Conservation (phyloP, 1,284 basidiomycete genomes). For the Trichosporon sp. region DNA sequence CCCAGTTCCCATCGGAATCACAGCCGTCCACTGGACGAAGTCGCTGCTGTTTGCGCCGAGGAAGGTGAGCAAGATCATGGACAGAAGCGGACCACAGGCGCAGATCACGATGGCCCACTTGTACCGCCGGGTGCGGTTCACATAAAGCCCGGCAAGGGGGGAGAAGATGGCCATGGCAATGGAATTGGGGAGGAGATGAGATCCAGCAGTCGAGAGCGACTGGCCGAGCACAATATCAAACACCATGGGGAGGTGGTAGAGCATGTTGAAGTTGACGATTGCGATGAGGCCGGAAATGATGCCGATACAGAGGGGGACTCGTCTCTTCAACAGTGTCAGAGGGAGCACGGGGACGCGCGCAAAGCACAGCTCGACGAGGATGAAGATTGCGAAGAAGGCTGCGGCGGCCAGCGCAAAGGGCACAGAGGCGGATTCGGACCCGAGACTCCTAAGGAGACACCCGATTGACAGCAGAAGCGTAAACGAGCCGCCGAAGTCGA, state of each 20-base stretch:
- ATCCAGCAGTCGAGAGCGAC: slow-evolving; percentile 31
- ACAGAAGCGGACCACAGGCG: slow-evolving; percentile 36
- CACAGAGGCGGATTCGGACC: background rate
- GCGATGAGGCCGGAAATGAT: slow-evolving; percentile 39
- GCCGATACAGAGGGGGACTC: slow-evolving; percentile 38
- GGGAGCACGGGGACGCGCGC: slow-evolving; percentile 40
- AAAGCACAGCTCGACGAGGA: slow-evolving; percentile 38
- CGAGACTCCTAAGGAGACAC: slow-evolving; percentile 34
- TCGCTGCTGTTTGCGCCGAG: slow-evolving; percentile 26
- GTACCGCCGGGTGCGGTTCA: slow-evolving; percentile 36
- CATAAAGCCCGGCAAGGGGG: slow-evolving; percentile 36
- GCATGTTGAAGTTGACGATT: slow-evolving; percentile 45
- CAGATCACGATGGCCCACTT: slow-evolving; percentile 37
- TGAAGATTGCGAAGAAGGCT: slow-evolving; percentile 34
- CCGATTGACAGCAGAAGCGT: slow-evolving; percentile 39
- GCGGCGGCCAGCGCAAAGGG: slow-evolving; percentile 5
- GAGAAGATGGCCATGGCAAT: slow-evolving; percentile 39
- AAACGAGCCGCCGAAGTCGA: slow-evolving; percentile 39
- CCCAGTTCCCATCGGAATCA: slow-evolving; percentile 41
- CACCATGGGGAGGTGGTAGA: slow-evolving; percentile 43
- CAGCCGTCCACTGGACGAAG: slow-evolving; percentile 37
- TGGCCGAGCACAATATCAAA: slow-evolving; percentile 41
- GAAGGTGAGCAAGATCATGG: slow-evolving; percentile 36
- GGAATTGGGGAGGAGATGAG: slow-evolving; percentile 41
- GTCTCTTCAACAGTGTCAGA: slow-evolving; percentile 32